Conservation (phyloP, 2,329 filamentous ascomycete genomes). For the Ceratocystis lukuohia region DNA sequence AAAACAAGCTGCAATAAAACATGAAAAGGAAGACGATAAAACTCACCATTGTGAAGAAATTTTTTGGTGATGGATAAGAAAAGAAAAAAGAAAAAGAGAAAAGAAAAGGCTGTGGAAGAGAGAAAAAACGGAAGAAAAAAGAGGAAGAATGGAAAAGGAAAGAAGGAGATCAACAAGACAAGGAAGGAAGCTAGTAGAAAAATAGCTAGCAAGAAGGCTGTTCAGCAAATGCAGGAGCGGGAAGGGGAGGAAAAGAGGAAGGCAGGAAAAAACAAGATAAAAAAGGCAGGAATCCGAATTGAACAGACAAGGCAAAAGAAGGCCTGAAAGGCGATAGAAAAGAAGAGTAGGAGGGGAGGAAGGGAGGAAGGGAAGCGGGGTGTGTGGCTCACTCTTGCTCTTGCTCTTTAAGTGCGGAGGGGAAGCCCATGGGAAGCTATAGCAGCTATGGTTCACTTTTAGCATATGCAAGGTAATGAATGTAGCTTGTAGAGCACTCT, state of each 20-base stretch:
- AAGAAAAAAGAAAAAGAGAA: slow-evolving; percentile 15
- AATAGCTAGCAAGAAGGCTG: slow-evolving; percentile 19
- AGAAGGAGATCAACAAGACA: slow-evolving; percentile 21
- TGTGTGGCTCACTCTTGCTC: slow-evolving; percentile 2
- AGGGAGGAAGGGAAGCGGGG: slow-evolving; percentile 17
- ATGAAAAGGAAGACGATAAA: not conserved
- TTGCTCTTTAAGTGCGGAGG: not conserved
- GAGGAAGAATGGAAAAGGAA: slow-evolving; percentile 21
- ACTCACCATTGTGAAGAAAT: slow-evolving; percentile 19
- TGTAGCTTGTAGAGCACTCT: too few relatives aligned
- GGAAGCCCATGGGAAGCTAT: not conserved
- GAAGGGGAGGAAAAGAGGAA: slow-evolving; percentile 11
- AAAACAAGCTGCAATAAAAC: not conserved
- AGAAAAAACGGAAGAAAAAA: slow-evolving; percentile 19
- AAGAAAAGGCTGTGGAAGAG: not conserved
- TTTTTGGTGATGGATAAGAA: slow-evolving; percentile 13
- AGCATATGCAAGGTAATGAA: too few relatives aligned
- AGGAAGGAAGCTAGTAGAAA: slow-evolving; percentile 23
- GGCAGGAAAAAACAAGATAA: slow-evolving; percentile 19
- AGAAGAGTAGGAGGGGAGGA: slow-evolving; percentile 9
- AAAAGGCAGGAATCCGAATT: not conserved
- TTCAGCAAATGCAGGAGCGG: slow-evolving; percentile 20
- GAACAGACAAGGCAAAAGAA: not conserved
- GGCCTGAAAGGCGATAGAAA: not conserved
- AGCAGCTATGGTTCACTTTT: too few relatives aligned